These are phyloP conservation scores for Quercus cerris DNA, from an alignment of 306 rosid species.

Conservation along the genomic window DNA sequence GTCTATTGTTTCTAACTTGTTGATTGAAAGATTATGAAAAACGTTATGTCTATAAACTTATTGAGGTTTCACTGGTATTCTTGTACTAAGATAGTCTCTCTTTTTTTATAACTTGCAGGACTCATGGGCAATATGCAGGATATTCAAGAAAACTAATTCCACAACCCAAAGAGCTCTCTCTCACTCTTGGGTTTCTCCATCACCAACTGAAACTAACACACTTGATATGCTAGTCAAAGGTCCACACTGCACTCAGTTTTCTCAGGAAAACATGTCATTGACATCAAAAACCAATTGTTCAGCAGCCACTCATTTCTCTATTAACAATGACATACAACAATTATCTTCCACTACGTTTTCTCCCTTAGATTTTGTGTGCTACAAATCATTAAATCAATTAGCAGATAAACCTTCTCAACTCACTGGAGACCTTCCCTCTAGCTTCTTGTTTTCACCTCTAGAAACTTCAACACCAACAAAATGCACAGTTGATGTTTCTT, in stretches of 20 bases:
- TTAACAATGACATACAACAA: conserved; percentile 33
- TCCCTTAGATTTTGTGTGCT: conserved; percentile 42
- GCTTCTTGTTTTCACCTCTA: conserved; percentile 39
- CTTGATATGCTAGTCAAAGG: conserved; percentile 32
- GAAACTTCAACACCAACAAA: conserved; percentile 28
- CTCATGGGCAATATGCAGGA: conserved; percentile 97
- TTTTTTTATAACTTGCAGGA: conserved; percentile 48
- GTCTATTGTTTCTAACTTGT: too few relatives aligned
- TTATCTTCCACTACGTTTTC: conserved; percentile 20
- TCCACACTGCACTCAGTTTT: conserved; percentile 30
- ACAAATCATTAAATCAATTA: conserved; percentile 43
- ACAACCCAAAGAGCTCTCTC: conserved; percentile 72
- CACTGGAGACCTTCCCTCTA: conserved; percentile 33
- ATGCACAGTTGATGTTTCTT: conserved; percentile 48
- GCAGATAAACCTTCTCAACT: conserved; percentile 35
- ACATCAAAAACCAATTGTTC: conserved; percentile 32
- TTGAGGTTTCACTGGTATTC: not conserved
- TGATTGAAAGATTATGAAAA: too few relatives aligned
- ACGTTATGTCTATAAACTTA: too few relatives aligned
- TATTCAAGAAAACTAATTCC: conserved; percentile 81
- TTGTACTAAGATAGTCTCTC: not conserved
- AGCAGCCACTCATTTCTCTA: conserved; percentile 32
- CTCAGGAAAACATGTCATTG: conserved; percentile 35
- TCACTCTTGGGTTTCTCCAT: conserved; percentile 70
- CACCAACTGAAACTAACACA: conserved; percentile 41